A percentile compares a stretch with the other conserved stretches of the same genome.
These are phyloP conservation scores for Pleurotus tuoliensis DNA, from an alignment of 768 basidiomycete species.

Conservation along the genomic window DNA sequence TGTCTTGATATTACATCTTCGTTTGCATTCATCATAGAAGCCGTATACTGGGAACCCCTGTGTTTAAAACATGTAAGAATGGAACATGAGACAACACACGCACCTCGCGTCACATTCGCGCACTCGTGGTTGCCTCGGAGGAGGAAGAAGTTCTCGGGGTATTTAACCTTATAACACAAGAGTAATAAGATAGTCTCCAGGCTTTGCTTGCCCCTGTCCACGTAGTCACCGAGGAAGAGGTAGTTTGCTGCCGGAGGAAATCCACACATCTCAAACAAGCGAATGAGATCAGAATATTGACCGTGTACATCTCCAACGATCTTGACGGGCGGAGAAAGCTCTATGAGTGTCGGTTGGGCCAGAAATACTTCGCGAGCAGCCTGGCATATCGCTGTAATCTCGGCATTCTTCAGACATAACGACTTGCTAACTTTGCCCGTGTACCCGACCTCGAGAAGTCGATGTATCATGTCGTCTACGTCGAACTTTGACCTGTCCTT, in stretches of 20 bases:
- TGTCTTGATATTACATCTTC: constrained; percentile 98
- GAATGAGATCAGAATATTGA: constrained; percentile 97
- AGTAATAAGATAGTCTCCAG: constrained; percentile 96
- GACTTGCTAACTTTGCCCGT: constrained; percentile 98
- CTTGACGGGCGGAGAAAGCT: constrained; percentile 97
- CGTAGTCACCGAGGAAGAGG: constrained; percentile 98
- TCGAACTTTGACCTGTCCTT: constrained; percentile 75
- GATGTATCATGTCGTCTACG: constrained; percentile 97
- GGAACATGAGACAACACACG: constrained; percentile 22
- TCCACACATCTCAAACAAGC: constrained; percentile 99
- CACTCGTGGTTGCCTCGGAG: constrained; percentile 98
- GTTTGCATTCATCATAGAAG: constrained; percentile 99
- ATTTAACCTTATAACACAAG: constrained; percentile 99
- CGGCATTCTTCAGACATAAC: constrained; percentile 90
- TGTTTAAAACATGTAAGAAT: constrained; percentile 11
- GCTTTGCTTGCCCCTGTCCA: constrained; percentile 97
- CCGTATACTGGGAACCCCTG: constrained; percentile 74
- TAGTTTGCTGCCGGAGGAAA: constrained; percentile 97
- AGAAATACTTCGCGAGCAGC: constrained; percentile 96
- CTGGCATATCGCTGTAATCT: constrained; percentile 91
- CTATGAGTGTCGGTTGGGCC: constrained; percentile 93
- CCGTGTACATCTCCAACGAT: constrained; percentile 99
- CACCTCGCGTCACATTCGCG: constrained; percentile 97
- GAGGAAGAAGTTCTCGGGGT: constrained; percentile 99
- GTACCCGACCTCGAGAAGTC: constrained; percentile 94